A percentile compares a stretch with the other conserved stretches of the same genome.
Conservation (phyloP, 1,284 basidiomycete genomes). For the Vanrija humicola region DNA sequence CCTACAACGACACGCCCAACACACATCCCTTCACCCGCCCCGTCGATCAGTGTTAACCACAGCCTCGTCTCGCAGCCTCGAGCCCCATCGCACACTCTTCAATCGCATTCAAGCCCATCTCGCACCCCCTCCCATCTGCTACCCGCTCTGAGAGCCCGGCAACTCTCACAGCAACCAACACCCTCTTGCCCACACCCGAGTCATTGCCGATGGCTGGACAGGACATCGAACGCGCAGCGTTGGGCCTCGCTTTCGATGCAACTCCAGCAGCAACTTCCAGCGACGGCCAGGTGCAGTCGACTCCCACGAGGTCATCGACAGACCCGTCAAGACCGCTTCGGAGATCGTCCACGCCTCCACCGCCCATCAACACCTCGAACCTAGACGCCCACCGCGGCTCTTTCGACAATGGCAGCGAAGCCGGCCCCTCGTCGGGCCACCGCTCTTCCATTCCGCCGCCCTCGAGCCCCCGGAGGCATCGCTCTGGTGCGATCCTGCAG, state of each 20-base stretch:
- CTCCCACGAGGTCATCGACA: background rate
- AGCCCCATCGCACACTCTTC: background rate
- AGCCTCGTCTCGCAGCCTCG: background rate
- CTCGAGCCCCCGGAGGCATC: constrained; percentile 39
- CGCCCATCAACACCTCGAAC: background rate
- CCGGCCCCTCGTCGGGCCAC: background rate
- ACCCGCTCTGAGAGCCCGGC: background rate
- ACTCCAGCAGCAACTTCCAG: background rate
- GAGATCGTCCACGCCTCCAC: background rate
- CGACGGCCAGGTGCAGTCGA: background rate
- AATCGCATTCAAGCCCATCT: too few species aligned
- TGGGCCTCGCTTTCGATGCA: background rate
- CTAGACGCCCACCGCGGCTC: background rate
- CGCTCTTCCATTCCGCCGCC: constrained; percentile 32
- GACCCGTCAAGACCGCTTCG: background rate
- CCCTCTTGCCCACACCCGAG: too few species aligned
- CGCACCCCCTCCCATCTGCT: background rate
- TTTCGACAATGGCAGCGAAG: background rate
- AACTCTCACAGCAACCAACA: too few species aligned
- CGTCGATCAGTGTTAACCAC: background rate
- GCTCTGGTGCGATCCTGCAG: constrained; percentile 34
- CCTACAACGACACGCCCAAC: background rate
- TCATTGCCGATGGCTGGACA: background rate
- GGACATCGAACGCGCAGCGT: background rate
- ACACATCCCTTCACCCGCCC: too few species aligned